Percentiles rank a stretch among this genome's conserved stretches.
These are phyloP conservation scores for Coelastrella sp. DNA, from an alignment of 139 green algal genomes.

Conservation along the genomic window DNA sequence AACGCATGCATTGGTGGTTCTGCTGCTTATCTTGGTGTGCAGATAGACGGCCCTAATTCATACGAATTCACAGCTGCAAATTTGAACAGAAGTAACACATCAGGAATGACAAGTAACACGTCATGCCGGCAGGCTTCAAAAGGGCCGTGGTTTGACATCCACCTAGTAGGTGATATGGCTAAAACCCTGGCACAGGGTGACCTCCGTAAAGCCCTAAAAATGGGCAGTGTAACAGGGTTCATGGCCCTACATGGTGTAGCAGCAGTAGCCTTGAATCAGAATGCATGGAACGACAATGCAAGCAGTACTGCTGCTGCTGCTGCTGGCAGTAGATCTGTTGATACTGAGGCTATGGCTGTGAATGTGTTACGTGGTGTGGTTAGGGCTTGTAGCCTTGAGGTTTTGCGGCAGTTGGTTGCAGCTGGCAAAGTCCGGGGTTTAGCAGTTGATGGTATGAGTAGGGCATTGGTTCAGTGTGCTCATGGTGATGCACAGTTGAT, in stretches of 20 bases:
- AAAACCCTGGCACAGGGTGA: conserved; percentile 49
- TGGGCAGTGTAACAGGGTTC: conserved; percentile 8
- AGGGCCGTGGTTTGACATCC: background rate
- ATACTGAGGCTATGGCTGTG: conserved; percentile 3
- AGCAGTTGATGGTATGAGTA: background rate
- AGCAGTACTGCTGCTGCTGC: background rate
- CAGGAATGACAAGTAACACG: background rate
- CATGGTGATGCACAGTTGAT: conserved; percentile 42
- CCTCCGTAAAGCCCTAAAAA: conserved; percentile 40
- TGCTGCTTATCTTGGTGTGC: conserved; percentile 32
- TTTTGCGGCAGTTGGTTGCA: conserved; percentile 39
- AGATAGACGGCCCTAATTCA: background rate
- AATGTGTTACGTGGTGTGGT: conserved; percentile 49
- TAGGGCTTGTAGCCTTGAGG: conserved; percentile 17
- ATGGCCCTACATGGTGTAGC: conserved; percentile 46
- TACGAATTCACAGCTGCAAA: background rate
- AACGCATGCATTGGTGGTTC: conserved; percentile 41
- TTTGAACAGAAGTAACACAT: background rate
- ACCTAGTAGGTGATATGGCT: conserved; percentile 44
- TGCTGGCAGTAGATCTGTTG: background rate
- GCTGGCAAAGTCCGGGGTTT: conserved; percentile 21
- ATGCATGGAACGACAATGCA: background rate
- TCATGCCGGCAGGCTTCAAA: background rate
- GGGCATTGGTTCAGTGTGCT: conserved; percentile 49
- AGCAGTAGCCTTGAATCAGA: background rate